Evolutionary conservation across 2,329 filamentous ascomycete species (phyloP), one percentile per base, ranked within the genome.

Genomic region (Aquanectria penicillioides): DNA sequence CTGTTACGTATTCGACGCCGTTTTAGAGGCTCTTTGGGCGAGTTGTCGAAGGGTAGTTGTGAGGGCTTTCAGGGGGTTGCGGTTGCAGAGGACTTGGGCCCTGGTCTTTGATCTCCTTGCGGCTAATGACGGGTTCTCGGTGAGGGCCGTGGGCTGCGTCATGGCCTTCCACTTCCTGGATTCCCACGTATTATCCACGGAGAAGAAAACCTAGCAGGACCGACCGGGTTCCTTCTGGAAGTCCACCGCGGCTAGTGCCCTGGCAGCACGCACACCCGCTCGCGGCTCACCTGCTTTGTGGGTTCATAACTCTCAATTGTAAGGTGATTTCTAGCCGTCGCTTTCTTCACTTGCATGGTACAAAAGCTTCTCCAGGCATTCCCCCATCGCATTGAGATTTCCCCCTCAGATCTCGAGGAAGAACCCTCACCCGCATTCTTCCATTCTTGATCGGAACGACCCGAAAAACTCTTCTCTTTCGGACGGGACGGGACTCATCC

Each of bases 101-200:
- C 37, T 26, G 15, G 44, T 13, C 13, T 7, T 47, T 29, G 34
- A 18, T 25, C 12, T 22, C 54, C 37, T 43, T 57, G 66, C 67
- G 67, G 67, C 61, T 69, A 69, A 69, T 68, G 54, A 64, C 67
- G 67, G 67, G 67, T 65, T 55, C 64, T 61, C 66, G 64, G 66
- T 69, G 66, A 69, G 55, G 46, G 51, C 46, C 47, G 41, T 28
- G 31, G 41, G n/a, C n/a, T 46, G 41, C 50, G 49, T 49, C 55
- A 48, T 48, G 36, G 25, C 40, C 34, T 28, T 57, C 17, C 12
- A 8, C n/a, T n/a, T 9, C 34, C 43, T 18, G 25, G 37, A 40
- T 31, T 38, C 18, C 26, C n/a, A n/a, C n/a, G n/a, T n/a, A n/a
- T n/a, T n/a, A n/a, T n/a, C n/a, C n/a, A n/a, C n/a, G n/a, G n/a